Percentiles rank a stretch among this genome's conserved stretches.
These are phyloP conservation scores for Rhinocladiella similis DNA, from an alignment of 2,329 filamentous ascomycete species.

Conservation along the genomic window DNA sequence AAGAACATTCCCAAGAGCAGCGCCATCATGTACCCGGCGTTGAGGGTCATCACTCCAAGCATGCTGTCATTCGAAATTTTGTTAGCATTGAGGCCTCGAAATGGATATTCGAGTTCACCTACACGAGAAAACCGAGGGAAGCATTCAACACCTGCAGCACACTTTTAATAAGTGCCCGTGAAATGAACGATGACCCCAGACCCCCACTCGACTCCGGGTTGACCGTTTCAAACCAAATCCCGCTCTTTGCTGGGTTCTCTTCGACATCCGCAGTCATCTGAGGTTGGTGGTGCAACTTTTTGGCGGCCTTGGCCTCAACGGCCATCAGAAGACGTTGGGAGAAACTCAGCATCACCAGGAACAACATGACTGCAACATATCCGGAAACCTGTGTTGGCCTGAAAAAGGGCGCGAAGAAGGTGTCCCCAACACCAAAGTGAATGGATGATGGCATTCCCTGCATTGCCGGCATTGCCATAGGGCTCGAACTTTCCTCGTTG, in stretches of 20 bases:
- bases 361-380: constrained; percentile 9
- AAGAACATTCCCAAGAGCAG: constrained; percentile 4
- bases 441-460: constrained; percentile 4
- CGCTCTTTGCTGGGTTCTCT: not conserved
- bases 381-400: constrained; percentile 6
- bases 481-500: constrained; percentile 5
- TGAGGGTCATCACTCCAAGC: constrained; percentile 9
- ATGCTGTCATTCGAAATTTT: not conserved
- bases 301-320: constrained; percentile 6
- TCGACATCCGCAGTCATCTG: constrained; percentile 2
- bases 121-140: constrained; percentile 8
- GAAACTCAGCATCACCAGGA: constrained; percentile 8
- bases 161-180: constrained; percentile 3
- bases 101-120: constrained; percentile 1
- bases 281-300: constrained; percentile 6
- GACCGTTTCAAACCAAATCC: constrained; percentile 3
- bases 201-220: constrained; percentile 1
- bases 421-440: constrained; percentile 6
- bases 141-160: constrained; percentile 4
- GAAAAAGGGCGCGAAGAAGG: constrained; percentile 6
- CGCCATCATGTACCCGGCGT: constrained; percentile 8
- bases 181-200: constrained; percentile 2
- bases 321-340: constrained; percentile 5
- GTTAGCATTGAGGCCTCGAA: constrained; percentile 4
- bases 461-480: constrained; percentile 1